Evolutionary conservation across 768 basidiomycete genomes (phyloP).

Genomic region (Hysterangium stoloniferum): DNA sequence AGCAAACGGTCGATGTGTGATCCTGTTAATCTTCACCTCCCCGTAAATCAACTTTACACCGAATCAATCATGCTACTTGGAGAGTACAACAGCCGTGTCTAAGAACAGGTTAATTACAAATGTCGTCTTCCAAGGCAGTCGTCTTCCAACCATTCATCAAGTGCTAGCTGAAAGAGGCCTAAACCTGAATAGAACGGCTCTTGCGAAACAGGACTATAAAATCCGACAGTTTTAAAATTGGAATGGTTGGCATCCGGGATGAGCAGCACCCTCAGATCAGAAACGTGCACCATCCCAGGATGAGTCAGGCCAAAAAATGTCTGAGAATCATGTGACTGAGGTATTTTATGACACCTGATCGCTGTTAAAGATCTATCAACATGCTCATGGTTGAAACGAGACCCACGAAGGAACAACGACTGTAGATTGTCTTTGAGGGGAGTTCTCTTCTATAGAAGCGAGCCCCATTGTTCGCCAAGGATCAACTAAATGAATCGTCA

Average conservation of each 20-base stretch:
- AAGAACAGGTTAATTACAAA: too few species aligned
- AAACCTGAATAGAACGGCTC: conserved; percentile 41
- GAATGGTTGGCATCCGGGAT: conserved; percentile 41
- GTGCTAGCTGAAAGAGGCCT: conserved; percentile 36
- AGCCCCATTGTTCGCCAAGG: conserved; percentile 47
- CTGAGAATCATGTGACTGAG: conserved; percentile 18
- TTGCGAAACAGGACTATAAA: conserved; percentile 40
- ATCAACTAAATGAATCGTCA: conserved; percentile 28
- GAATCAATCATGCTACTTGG: too few species aligned
- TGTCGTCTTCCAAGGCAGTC: background rate
- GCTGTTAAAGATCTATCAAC: too few species aligned
- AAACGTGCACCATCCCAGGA: conserved; percentile 41
- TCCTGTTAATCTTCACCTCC: too few species aligned
- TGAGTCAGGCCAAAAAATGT: conserved; percentile 42
- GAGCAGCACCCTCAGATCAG: conserved; percentile 40
- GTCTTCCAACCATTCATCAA: conserved; percentile 37
- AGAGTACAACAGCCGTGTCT: too few species aligned
- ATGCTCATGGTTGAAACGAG: too few species aligned
- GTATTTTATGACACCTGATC: conserved; percentile 34
- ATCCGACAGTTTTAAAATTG: conserved; percentile 41
- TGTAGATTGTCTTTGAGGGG: conserved; percentile 35
- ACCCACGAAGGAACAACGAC: conserved; percentile 32
- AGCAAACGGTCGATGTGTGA: too few species aligned
- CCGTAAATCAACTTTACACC: too few species aligned
- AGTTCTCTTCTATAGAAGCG: conserved; percentile 39